Conservation (phyloP, 2,329 filamentous ascomycete species). For the Gaeumannomyces sp. region DNA sequence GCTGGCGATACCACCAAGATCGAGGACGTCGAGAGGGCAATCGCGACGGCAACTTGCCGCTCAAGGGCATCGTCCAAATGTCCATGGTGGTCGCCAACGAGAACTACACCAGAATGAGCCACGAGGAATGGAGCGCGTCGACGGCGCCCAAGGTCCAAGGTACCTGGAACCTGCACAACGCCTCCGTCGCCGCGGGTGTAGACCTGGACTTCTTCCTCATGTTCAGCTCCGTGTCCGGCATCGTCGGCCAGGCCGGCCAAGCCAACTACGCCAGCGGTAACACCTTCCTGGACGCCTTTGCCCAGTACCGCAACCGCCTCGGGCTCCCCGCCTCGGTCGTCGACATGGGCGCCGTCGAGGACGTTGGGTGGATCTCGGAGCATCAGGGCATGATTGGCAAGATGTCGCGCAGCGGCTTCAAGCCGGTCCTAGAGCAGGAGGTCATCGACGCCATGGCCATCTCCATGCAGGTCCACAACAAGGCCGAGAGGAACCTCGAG, state of each 20-base stretch:
- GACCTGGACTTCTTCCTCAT: slow-evolving; percentile 53
- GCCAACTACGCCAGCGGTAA: slow-evolving; percentile 84
- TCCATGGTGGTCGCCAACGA: slow-evolving; percentile 8
- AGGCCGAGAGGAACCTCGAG: background rate
- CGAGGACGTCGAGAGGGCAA: slow-evolving; percentile 13
- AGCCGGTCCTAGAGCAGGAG: slow-evolving; percentile 19
- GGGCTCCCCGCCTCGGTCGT: background rate
- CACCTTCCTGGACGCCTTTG: slow-evolving; percentile 5
- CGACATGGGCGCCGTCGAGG: slow-evolving; percentile 2
- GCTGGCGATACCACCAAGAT: slow-evolving; percentile 11
- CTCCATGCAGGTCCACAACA: slow-evolving; percentile 6
- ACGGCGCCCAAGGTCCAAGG: slow-evolving; percentile 15
- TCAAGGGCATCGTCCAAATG: slow-evolving; percentile 9
- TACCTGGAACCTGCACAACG: slow-evolving; percentile 10
- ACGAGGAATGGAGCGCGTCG: slow-evolving; percentile 9
- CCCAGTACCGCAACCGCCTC: background rate
- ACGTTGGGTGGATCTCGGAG: no score
- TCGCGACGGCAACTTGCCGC: slow-evolving; percentile 15
- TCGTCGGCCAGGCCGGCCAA: slow-evolving; percentile 87
- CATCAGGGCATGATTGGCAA: no score
- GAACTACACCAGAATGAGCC: slow-evolving; percentile 11
- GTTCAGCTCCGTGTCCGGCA: slow-evolving; percentile 73
- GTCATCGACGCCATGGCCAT: slow-evolving; percentile 21
- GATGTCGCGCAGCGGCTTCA: slow-evolving; percentile 18
- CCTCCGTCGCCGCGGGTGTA: background rate